Percentiles rank a stretch among this genome's conserved stretches.
phyloP scores from a whole-genome alignment of 805 yeast species.

The Priceomyces carsonii region DNA sequence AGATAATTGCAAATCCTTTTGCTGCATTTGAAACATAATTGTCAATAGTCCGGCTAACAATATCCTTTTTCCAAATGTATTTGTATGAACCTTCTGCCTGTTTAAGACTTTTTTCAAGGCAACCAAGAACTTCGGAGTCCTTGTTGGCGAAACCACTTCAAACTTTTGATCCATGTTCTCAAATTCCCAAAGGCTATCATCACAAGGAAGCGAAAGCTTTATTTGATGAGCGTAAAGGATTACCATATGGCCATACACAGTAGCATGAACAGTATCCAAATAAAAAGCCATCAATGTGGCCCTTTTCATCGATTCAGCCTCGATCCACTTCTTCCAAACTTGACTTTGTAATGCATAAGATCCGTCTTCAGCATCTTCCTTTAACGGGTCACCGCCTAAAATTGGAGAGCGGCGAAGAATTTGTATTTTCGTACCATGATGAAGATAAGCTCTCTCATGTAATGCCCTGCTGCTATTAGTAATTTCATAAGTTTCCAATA shows the following conservation, averaged over 20 bases:
- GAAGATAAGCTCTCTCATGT: slow-evolving; percentile 81
- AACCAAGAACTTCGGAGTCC: slow-evolving; percentile 23
- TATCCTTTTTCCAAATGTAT: slow-evolving; percentile 23
- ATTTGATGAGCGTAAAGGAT: slow-evolving; percentile 28
- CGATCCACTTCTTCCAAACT: slow-evolving; percentile 36
- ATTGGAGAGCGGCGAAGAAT: slow-evolving; percentile 25
- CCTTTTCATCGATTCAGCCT: slow-evolving; percentile 34
- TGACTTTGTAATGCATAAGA: slow-evolving; percentile 14
- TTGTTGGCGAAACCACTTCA: slow-evolving; percentile 11
- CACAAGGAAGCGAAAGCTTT: slow-evolving; percentile 28
- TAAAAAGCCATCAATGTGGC: slow-evolving; percentile 36
- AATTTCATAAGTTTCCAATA: slow-evolving; percentile 75
- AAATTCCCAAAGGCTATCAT: slow-evolving; percentile 29
- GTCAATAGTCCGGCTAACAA: slow-evolving; percentile 23
- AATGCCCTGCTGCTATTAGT: slow-evolving; percentile 58
- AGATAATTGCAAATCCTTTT: slow-evolving; percentile 25
- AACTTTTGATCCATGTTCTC: slow-evolving; percentile 15
- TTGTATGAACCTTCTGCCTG: slow-evolving; percentile 18
- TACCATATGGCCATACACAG: slow-evolving; percentile 32
- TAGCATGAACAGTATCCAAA: slow-evolving; percentile 36
- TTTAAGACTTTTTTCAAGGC: slow-evolving; percentile 23
- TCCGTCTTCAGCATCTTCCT: slow-evolving; percentile 24
- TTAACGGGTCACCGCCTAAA: slow-evolving; percentile 42
- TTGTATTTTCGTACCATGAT: slow-evolving; percentile 67
- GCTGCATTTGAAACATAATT: slow-evolving; percentile 27